Evolutionary conservation across 768 basidiomycete genomes (phyloP).

Genomic region (Sistotremastrum niveocremeum): DNA sequence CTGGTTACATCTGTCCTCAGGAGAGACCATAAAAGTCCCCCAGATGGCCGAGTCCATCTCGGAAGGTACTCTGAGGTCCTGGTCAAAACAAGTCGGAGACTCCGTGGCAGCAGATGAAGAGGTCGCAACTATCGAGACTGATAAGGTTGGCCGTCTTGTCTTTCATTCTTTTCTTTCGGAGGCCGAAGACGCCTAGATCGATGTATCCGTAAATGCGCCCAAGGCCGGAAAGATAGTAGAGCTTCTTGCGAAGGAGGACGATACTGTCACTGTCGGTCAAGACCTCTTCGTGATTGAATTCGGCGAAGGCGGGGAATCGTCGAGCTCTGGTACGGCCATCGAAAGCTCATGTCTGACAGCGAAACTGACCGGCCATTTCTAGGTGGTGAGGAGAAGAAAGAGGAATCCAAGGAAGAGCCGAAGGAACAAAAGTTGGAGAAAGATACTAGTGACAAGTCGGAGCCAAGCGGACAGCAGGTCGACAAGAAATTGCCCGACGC

Average conservation of each 20-base stretch:
- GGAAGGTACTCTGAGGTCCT: conserved; percentile 91
- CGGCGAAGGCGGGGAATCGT: conserved; percentile 47
- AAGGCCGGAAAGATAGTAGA: conserved; percentile 78
- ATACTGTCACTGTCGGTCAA: conserved; percentile 89
- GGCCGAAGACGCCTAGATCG: conserved; percentile 38
- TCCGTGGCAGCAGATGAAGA: conserved; percentile 87
- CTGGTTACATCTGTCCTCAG: conserved; percentile 23
- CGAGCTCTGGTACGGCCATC: conserved; percentile 11
- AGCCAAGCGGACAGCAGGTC: conserved; percentile 35
- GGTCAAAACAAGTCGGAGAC: conserved; percentile 90
- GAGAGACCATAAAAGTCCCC: conserved; percentile 86
- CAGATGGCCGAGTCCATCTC: conserved; percentile 98
- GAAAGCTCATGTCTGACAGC: conserved; percentile 12
- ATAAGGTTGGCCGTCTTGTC: conserved; percentile 54
- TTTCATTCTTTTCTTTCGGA: background rate
- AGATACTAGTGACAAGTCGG: conserved; percentile 26
- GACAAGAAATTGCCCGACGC: conserved; percentile 33
- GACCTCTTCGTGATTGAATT: conserved; percentile 86
- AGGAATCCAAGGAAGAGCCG: conserved; percentile 9
- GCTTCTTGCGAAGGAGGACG: conserved; percentile 79
- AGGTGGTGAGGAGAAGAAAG: conserved; percentile 3
- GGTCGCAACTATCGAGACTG: conserved; percentile 95
- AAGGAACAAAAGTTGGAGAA: conserved; percentile 10
- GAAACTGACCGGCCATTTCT: conserved; percentile 4
- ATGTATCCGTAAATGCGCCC: conserved; percentile 93